These are phyloP conservation scores for Mycena galericulata DNA, from an alignment of 768 basidiomycete species.

Conservation along the genomic window DNA sequence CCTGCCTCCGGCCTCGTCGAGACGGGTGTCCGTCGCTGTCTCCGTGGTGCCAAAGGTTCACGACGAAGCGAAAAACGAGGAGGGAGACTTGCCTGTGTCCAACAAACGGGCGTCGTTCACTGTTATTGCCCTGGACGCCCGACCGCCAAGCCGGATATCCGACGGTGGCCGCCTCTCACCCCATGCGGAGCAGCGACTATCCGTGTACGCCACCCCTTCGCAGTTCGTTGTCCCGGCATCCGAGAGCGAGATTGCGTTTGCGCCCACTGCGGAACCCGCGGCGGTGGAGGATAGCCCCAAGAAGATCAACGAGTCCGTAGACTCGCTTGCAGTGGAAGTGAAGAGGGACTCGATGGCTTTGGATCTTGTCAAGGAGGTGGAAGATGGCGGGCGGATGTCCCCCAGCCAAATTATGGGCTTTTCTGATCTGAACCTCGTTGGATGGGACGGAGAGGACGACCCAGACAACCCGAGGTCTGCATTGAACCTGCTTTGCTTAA, in stretches of 20 bases:
- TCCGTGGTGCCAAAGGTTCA: neutral
- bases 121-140: neutral
- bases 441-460: conserved; percentile 40
- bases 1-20: conserved; percentile 17
- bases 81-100: neutral
- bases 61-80: neutral
- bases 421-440: conserved; percentile 27
- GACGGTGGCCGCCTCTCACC: neutral
- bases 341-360: neutral
- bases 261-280: neutral
- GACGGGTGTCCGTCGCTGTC: neutral
- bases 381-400: neutral
- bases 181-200: neutral
- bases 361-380: neutral
- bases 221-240: neutral
- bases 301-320: too few relatives aligned
- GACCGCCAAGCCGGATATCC: neutral
- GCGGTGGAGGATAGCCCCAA: neutral
- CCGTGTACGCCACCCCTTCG: neutral
- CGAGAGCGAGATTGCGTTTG: neutral
- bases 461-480: conserved; percentile 40
- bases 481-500: neutral
- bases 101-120: neutral
- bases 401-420: neutral
- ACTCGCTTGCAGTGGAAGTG: neutral